Evolutionary conservation across 164 flowering plant genomes (phyloP), one percentile per base, ranked within the genome.

Genomic region (Hamamelis virginiana): DNA sequence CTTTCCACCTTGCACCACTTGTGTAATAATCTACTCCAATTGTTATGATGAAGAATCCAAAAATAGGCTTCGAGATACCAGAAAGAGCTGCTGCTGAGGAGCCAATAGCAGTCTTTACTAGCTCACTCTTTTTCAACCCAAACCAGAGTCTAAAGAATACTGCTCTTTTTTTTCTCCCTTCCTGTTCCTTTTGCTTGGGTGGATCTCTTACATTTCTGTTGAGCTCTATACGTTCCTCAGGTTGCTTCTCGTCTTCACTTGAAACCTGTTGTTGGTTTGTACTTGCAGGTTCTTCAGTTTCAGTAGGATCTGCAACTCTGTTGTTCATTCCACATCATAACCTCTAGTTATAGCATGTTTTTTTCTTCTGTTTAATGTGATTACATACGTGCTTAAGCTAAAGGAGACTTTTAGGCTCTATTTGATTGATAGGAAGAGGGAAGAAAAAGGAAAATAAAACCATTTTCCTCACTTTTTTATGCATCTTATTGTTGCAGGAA

Each of bases 21-120:
- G 74, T 41, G 62, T 79, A 84, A 64, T 87, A 90, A 65, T 85
- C 86, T 33, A 83, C 85, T 64, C 96, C 92, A 48, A 90, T 78
- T 52, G 96, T 90, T 64, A 90, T 86, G 60, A 90, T 90, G 81
- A 75, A 88, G 76, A 44, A 90, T 25, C 92, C 92, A 62, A 90
- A 88, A 64, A 90, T 1, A 19, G 92, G 96, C 77, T 88, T 90
- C 23, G 89, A 85, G 76, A 90, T 85, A 51, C 96, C 92, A 64
- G 90, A 85, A 68, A 90, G 59, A 56, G 84, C 89, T 71, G 95
- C 89, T 47, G 89, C 89, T 28, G 75, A 23, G 45, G 96, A 82
- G 41, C 92, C 91, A 51, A 84, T 60, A 6, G 66, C 62, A 69
- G 66, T 69, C 72, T 84, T 86, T 56, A 72, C 45, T 59, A 86